Evolutionary conservation across 2,329 filamentous ascomycete species (phyloP).

Genomic region (Colletotrichum aenigma): DNA sequence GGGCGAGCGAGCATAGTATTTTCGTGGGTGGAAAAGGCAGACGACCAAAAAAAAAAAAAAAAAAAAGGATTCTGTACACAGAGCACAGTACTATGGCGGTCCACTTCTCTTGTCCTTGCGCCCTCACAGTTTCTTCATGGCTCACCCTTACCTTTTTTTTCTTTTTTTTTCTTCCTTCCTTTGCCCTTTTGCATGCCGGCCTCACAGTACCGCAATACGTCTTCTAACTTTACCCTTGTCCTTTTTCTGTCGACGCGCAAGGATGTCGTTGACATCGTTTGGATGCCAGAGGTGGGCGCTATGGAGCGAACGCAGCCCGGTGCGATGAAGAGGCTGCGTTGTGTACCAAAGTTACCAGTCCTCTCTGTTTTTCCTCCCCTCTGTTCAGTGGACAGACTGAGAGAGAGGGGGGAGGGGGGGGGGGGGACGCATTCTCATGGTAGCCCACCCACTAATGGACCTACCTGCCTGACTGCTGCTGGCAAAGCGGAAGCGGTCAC

Average conservation of each 20-base stretch:
- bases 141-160: not conserved
- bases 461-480: not conserved
- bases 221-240: not conserved
- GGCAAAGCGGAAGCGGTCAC: not conserved
- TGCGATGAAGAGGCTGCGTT: not conserved
- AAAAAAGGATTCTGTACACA: not conserved
- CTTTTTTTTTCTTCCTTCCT: not conserved
- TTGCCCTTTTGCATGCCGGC: not conserved
- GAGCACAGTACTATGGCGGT: not conserved
- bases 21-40: not conserved
- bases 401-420: not conserved
- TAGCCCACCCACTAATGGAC: not conserved
- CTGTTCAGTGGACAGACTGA: not conserved
- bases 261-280: conserved; percentile 8
- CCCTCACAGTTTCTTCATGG: not conserved
- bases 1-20: not conserved
- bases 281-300: not conserved
- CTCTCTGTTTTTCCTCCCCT: too few relatives aligned
- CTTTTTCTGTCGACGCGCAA: not conserved
- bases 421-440: not conserved
- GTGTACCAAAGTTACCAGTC: not conserved
- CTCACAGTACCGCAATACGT: not conserved
- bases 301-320: not conserved
- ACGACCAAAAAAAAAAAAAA: not conserved
- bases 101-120: not conserved